Percentiles rank a stretch among this genome's conserved stretches.
Conservation (phyloP, 2,329 filamentous ascomycete genomes). For the Penicillium sp. region DNA sequence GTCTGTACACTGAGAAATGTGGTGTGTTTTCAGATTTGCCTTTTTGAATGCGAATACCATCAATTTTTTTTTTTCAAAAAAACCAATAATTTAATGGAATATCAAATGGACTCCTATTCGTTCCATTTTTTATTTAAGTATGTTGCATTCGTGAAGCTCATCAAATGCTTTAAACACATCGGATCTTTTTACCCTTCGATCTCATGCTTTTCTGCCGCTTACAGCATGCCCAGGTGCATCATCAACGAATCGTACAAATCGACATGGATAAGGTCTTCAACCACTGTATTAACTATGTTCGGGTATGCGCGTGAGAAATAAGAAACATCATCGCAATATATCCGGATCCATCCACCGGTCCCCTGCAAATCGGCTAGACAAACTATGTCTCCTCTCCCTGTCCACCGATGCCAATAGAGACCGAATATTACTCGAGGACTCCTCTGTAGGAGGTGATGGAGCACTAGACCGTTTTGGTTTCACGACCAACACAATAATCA, state of each 20-base stretch:
- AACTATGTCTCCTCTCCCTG: constrained; percentile 22
- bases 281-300: constrained; percentile 22
- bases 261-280: background rate
- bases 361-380: constrained; percentile 23
- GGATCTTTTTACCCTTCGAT: no score
- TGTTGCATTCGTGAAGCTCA: no score
- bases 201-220: no score
- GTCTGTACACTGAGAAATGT: background rate
- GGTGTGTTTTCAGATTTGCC: background rate
- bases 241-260: background rate
- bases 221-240: no score
- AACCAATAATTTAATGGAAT: constrained; percentile 1
- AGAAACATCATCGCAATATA: constrained; percentile 33
- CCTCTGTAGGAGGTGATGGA: constrained; percentile 24
- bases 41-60: background rate
- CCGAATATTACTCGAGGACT: constrained; percentile 25
- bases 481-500: constrained; percentile 79
- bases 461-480: constrained; percentile 63
- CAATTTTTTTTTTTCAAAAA: background rate
- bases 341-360: constrained; percentile 37
- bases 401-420: constrained; percentile 21
- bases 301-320: background rate
- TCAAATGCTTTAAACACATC: no score
- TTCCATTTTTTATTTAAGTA: background rate
- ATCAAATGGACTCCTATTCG: background rate